Evolutionary conservation across 257 asterid species (phyloP), one percentile per base, ranked within the genome.

Genomic region (Scutellaria minor): DNA sequence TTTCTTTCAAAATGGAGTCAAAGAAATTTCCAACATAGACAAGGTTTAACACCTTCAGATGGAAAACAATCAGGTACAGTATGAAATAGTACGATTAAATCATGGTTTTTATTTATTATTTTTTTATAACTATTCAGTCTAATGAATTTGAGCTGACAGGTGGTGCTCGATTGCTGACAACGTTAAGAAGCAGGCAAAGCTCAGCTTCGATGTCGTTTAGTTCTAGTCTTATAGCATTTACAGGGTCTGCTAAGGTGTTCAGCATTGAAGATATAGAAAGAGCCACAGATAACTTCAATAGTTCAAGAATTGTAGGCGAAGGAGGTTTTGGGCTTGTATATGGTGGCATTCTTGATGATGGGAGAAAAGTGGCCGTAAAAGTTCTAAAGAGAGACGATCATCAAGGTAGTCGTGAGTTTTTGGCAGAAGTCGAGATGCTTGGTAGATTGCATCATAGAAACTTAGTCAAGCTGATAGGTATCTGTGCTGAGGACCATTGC

Each of bases 341-440:
- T 64, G 82, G 96, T 18, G 98, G 98, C 64, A 61, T 66, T 73
- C 91, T 90, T 46, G 98, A 88, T 12, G 93, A 88, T 77, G 95
- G 95, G n/a, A 74, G 84, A 62, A 57, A 86, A 64, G 93, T 88
- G 70, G 98, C 98, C 0, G 93, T 90, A 27, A 93, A 93, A 83
- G 88, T 90, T 72, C 80, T 88, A 68, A 93, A 93, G 83, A 79
- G 98, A 85, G 93, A 82, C 5, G 97, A 93, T 77, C 90, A 77
- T 22, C 97, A 87, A 54, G 97, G 97, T 2, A 72, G 89, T 75
- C 96, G 97, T 10, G 98, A 93, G 74, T 93, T 90, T 78, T 78
- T 93, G 69, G 98, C 97, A 2, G 97, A 90, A 85, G 97, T 93
- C 7, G 98, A 93, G 93, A 93, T 93, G 97, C 96, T 93, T 64